Percentiles rank a stretch among this genome's conserved stretches.
Evolutionary conservation across 176 grass and related monocot genomes (phyloP).

Genomic region (Aegilops tauschii): DNA sequence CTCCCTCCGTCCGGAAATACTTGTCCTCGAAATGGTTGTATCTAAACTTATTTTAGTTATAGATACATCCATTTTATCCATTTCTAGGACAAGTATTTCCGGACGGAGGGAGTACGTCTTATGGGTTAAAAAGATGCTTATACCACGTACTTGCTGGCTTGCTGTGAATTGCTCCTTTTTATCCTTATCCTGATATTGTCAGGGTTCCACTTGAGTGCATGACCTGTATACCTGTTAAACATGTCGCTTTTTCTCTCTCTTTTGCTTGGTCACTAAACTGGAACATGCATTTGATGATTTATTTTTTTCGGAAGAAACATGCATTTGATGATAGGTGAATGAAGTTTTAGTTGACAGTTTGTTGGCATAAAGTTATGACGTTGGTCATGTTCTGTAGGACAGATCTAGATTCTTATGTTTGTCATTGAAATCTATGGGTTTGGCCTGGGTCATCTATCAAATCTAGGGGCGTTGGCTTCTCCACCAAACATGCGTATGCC

Average conservation of each 20-base stretch:
- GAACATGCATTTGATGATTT: background rate
- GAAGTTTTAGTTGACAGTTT: background rate
- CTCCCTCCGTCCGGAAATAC: no score
- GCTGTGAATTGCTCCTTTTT: background rate
- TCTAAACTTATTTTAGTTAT: no score
- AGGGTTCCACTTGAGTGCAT: background rate
- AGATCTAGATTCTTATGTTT: background rate
- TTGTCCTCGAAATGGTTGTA: no score
- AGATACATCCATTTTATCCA: no score
- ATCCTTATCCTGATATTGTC: background rate
- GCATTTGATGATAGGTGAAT: background rate
- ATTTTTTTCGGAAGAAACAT: background rate
- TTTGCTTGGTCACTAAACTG: background rate
- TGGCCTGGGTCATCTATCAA: no score
- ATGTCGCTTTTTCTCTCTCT: background rate
- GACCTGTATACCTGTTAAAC: background rate
- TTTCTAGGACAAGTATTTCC: no score
- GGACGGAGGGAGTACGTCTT: no score
- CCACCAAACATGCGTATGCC: no score
- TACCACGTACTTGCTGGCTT: background rate
- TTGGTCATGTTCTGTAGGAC: background rate
- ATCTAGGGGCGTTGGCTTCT: no score
- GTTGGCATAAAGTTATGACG: no score
- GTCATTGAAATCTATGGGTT: no score
- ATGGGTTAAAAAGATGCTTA: no score